phyloP scores from a whole-genome alignment of 345 rosid species.

The Eucalyptus pauciflora region DNA sequence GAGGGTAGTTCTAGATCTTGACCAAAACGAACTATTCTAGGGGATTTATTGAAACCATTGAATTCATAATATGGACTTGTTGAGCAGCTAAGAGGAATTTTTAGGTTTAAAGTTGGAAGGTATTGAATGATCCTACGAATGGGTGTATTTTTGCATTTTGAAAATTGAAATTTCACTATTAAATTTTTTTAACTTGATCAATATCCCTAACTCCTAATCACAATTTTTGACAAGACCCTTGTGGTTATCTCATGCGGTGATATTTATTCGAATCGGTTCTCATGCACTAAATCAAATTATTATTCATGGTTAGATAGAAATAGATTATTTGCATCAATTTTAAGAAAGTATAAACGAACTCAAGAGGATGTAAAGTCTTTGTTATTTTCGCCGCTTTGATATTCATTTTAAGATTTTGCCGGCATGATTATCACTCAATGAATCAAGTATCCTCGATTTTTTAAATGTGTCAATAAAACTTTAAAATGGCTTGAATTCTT shows the following conservation, averaged over 20 bases:
- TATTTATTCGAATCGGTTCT: accelerated
- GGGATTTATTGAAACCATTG: too few species aligned
- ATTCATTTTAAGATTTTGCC: too few species aligned
- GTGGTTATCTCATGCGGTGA: accelerated
- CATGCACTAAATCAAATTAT: not conserved
- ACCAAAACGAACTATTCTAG: too few species aligned
- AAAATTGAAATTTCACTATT: too few species aligned
- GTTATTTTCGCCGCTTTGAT: too few species aligned
- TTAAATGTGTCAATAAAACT: too few species aligned
- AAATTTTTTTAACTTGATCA: too few species aligned
- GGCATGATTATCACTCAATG: too few species aligned
- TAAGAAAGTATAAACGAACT: not conserved
- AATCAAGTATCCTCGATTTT: too few species aligned
- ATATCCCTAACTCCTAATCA: not conserved
- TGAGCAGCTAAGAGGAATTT: not conserved
- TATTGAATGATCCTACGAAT: not conserved
- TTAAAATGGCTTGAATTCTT: not conserved
- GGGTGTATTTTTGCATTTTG: not conserved
- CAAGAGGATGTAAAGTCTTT: not conserved
- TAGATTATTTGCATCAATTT: too few species aligned
- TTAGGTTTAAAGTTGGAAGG: not conserved
- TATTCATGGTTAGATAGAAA: not conserved
- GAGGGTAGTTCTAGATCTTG: too few species aligned
- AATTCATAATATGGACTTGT: too few species aligned
- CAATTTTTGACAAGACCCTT: not conserved